Evolutionary conservation across 2,329 filamentous ascomycete genomes (phyloP).

Genomic region (Trichoderma oligosporum): DNA sequence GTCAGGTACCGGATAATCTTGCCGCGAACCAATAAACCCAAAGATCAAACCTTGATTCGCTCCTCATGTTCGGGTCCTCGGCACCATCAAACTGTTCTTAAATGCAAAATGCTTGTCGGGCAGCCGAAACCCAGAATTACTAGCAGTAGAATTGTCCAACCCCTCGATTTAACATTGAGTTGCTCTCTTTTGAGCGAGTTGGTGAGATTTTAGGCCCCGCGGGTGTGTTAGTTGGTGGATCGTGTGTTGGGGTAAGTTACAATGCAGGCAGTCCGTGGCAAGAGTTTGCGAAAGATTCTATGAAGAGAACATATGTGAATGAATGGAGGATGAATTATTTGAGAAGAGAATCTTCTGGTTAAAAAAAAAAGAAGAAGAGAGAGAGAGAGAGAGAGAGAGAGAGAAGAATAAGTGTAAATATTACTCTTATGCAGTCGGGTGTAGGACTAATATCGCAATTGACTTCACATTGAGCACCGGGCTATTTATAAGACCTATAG

Average conservation of each 20-base stretch:
- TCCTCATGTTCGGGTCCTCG: background rate
- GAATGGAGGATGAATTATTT: background rate
- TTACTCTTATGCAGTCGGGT: too few species aligned
- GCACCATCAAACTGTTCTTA: too few species aligned
- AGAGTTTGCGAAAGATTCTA: conserved; percentile 1
- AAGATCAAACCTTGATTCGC: background rate
- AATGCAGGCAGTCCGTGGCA: background rate
- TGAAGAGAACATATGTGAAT: too few species aligned
- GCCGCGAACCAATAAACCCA: background rate
- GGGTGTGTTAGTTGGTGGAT: background rate
- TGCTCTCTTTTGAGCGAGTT: background rate
- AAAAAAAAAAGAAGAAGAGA: background rate
- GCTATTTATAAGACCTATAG: too few species aligned
- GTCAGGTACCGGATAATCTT: background rate
- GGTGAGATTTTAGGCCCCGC: conserved; percentile 12
- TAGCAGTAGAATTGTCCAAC: too few species aligned
- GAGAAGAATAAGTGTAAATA: too few species aligned
- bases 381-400: background rate
- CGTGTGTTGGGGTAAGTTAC: background rate
- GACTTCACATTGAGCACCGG: too few species aligned
- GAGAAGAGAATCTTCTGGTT: too few species aligned
- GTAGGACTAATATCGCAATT: too few species aligned
- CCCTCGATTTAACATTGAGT: too few species aligned
- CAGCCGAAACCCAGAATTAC: too few species aligned
- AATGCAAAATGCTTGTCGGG: too few species aligned